A percentile compares a stretch with the other conserved stretches of the same genome.
phyloP scores from a whole-genome alignment of 805 yeast genomes.

The Schizosaccharomyces japonicus region DNA sequence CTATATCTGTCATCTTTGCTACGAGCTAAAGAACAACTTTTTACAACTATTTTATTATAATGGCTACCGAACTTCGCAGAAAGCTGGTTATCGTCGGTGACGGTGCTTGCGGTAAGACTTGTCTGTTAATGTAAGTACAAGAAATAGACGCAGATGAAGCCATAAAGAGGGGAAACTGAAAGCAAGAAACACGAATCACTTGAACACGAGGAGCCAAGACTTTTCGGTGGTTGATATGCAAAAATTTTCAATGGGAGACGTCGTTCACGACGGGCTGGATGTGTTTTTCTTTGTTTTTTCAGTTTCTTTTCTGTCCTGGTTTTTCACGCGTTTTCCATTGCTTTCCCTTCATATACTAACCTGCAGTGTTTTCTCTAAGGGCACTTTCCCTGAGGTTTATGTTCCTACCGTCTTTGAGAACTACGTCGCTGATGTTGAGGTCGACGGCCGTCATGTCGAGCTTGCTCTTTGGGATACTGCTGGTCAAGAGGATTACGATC shows the following conservation, averaged over 20 bases:
- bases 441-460: conserved; percentile 77
- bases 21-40: too few species aligned
- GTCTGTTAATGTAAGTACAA: conserved; percentile 35
- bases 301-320: background rate
- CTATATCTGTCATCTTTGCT: too few species aligned
- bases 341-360: background rate
- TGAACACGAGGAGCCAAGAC: too few species aligned
- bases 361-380: conserved; percentile 45
- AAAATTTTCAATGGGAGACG: too few species aligned
- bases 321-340: background rate
- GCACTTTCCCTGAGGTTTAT: conserved; percentile 78
- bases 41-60: too few species aligned
- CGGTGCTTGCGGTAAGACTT: conserved; percentile 94
- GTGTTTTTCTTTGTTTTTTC: background rate
- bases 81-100: conserved; percentile 88
- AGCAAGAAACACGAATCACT: background rate
- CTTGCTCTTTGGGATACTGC: conserved; percentile 95
- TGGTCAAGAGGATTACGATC: conserved; percentile 93
- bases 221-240: too few species aligned
- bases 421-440: conserved; percentile 89
- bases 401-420: conserved; percentile 94
- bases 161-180: background rate
- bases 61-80: conserved; percentile 12
- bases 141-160: conserved; percentile 2
- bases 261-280: background rate